Evolutionary conservation across 2,329 filamentous ascomycete species (phyloP), one percentile per base, ranked within the genome.

Genomic region (Mariannaea sp.): DNA sequence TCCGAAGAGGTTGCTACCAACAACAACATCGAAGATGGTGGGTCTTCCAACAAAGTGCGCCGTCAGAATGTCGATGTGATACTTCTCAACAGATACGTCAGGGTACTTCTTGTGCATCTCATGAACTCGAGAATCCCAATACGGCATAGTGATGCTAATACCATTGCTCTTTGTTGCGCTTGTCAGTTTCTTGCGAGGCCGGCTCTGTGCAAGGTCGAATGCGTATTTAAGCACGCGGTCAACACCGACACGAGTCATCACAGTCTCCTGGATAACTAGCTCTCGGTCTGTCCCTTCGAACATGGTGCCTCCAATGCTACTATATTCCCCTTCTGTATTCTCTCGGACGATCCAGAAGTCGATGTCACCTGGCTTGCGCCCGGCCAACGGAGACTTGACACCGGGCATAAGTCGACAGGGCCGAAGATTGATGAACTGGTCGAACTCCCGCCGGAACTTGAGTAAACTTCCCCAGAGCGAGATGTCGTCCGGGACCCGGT

Each of bases 141-240:
- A 79, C 0, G 87, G 84, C 84, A 88, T 86, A 0, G 84, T 84
- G 56, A 86, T 85, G 5, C 83, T 76, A 65, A 86, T 84, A 0
- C 84, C 84, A 65, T 88, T 88, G 51, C 80, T 84, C 71, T 88
- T 88, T 0, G 84, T 87, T 2, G 86, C 85, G 10, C 86, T 80
- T 0, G 84, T 87, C 30, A 88, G 67, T n/a, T 78, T 72, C 72
- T 84, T 86, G 33, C 80, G 75, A 0, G 81, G 80, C 10, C 84
- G 73, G 55, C 74, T 79, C 51, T 76, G 78, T 0, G 85, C 85
- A 9, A 79, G 81, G 61, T 87, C 81, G 59, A 87, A 88, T 0
- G 84, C 85, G 55, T 87, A 87, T 0, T 80, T 75, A 56, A 88
- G 79, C 16, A 87, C 76, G 2, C 85, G 71, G 63, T 86, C 82